Evolutionary conservation across 805 yeast genomes (phyloP), one percentile per base, ranked within the genome.

Genomic region (Kuraishia hungarica): DNA sequence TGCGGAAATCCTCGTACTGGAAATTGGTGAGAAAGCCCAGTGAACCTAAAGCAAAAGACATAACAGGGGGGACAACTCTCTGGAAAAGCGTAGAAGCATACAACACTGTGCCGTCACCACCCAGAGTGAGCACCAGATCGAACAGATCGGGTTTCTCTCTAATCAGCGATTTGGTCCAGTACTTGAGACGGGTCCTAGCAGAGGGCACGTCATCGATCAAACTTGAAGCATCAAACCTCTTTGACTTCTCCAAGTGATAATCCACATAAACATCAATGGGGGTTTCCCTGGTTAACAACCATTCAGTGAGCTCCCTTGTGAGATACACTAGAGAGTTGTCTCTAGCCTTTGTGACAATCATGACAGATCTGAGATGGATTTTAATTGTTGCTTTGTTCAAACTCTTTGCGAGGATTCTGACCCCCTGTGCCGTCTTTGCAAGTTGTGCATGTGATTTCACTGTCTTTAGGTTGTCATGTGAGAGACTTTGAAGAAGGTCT

Each of bases 51-150:
- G 96, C 81, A 68, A 91, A 93, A 20, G 96, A 82, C 60, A 94
- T 76, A 1, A 93, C 89, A 0, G 99, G 99, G 0, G 99, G 99
- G 1, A 92, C 97, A 52, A 80, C 79, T 56, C 79, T 74, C 70
- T 88, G 96, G 69, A 94, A 94, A 48, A 91, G 73, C 55, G 94
- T 86, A 1, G 96, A 90, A 0, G 93, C 93, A 63, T 87, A 87
- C 10, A 93, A 73, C 51, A 93, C 97, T 0, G 99, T 94, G 8
- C 99, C 98, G 66, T 94, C 99, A 19, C 99, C 99, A 23, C 99
- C 99, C 8, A 94, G 74, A 0, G 98, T 89, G 50, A 93, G 81
- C 1, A 90, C 85, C 57, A 92, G 73, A 67, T 93, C 98, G 59
- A 84, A 81, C 51, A 74, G 63, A 39, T 78, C 76, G 2, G 81